Base-by-base conservation (phyloP, 108 stramenopile species). In the Cyclostephanos tholiformis region DNA sequence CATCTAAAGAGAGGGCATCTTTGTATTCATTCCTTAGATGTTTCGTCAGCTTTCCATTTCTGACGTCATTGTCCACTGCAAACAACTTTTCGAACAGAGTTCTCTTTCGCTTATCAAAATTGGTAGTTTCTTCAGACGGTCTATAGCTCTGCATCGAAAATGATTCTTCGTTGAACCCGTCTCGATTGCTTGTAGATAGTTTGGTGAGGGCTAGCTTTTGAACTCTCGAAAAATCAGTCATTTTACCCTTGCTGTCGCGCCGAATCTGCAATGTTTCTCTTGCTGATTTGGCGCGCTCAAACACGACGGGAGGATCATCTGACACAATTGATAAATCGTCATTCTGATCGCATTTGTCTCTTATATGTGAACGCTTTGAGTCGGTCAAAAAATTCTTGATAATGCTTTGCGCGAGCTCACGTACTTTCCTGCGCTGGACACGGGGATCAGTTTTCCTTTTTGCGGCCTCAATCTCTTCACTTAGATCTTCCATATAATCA, bases 51-150 rank as follows among this genome's bases (percentile, higher is more conserved):
- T 71, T 72, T 6, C 95, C 95, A 49, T 95, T 86, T 16, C 91
- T 71, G 1, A 91, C 91, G 46, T 89, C 87, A 32, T 73, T 75
- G 71, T 95, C 95, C 10, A 92, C 88, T 23, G 92, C 88, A 81
- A 95, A 95, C 11, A 90, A 49, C 9, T 88, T 75, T 41, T 95
- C 95, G 55, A 93, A 58, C 14, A 91, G 39, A 17, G 84, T 89
- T 70, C 93, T 76, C 58, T 86, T 86, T 30, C 65, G 82, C 63
- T 74, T 80, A 72, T 95, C 91, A 65, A 92, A 95, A 55, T 91
- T 82, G 11, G 80, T 65, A 2, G 69, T 56, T 60, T 77, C 58
- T 43, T 43, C 57, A 4, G 61, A 52, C 1, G 89, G 88, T 30
- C 82, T 50, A 60, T 88, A 92, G 71, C 93, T 95, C 25, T 79